A percentile compares a stretch with the other conserved stretches of the same genome.
phyloP scores from a whole-genome alignment of 2,329 filamentous ascomycete genomes.

The Paracoccidioides brasiliensis region DNA sequence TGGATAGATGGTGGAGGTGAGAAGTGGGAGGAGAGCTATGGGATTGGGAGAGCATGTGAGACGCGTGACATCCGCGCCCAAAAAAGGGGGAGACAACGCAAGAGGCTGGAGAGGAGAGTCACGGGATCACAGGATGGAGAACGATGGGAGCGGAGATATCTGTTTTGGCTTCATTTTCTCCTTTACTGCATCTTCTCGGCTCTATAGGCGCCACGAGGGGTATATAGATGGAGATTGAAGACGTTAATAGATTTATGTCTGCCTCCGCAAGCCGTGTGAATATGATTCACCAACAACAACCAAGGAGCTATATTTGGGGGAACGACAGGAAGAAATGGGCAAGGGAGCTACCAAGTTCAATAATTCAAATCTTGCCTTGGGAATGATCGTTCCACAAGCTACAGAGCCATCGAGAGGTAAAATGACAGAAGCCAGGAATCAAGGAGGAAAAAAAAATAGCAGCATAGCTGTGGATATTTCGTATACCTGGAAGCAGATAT shows the following conservation, averaged over 20 bases:
- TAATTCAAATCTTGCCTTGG: background rate
- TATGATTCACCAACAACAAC: too few species aligned
- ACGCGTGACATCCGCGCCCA: background rate
- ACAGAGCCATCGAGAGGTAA: background rate
- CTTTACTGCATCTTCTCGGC: too few species aligned
- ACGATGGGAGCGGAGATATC: background rate
- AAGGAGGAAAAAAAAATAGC: background rate
- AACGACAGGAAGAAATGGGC: too few species aligned
- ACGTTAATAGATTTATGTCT: too few species aligned
- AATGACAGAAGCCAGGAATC: background rate
- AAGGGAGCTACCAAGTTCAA: too few species aligned
- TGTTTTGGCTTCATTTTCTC: too few species aligned
- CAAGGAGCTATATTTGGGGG: too few species aligned
- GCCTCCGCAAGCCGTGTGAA: too few species aligned
- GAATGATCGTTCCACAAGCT: background rate
- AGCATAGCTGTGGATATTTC: background rate
- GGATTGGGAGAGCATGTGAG: background rate
- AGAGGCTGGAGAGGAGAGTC: slow-evolving; percentile 3
- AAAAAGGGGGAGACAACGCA: background rate
- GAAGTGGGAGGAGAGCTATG: background rate
- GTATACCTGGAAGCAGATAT: too few species aligned
- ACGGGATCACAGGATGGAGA: background rate
- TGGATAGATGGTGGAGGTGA: background rate
- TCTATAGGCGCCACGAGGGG: too few species aligned
- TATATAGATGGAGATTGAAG: too few species aligned